A percentile compares a stretch with the other conserved stretches of the same genome.
Evolutionary conservation across 2,329 filamentous ascomycete genomes (phyloP).

Genomic region (Aspergillus transmontanensis): DNA sequence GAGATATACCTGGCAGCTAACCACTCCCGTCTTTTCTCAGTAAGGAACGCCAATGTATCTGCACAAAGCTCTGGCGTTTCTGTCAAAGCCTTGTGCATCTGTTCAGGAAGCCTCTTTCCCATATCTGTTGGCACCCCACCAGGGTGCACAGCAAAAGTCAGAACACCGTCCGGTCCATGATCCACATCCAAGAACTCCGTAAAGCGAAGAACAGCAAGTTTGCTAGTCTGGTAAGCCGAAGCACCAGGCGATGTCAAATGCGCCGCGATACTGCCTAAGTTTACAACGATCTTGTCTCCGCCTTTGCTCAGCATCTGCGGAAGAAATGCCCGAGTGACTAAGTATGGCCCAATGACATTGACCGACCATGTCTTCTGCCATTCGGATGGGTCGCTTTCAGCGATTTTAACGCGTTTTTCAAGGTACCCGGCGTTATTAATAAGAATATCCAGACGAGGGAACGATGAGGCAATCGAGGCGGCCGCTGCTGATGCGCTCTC

Average conservation of each 20-base stretch:
- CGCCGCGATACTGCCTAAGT: conserved; percentile 50
- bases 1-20: neutral
- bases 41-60: neutral
- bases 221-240: conserved; percentile 52
- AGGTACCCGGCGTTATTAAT: conserved; percentile 52
- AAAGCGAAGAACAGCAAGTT: conserved; percentile 54
- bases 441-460: conserved; percentile 47
- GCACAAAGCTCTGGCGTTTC: conserved; percentile 35
- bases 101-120: conserved; percentile 31
- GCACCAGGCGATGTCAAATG: conserved; percentile 32
- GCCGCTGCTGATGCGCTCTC: conserved; percentile 41
- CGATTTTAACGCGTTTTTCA: conserved; percentile 27
- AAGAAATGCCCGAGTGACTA: conserved; percentile 50
- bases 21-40: neutral
- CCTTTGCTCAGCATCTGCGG: conserved; percentile 38
- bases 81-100: conserved; percentile 25
- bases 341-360: conserved; percentile 53
- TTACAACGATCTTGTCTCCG: conserved; percentile 48
- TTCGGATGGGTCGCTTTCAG: conserved; percentile 37
- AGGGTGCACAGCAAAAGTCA: conserved; percentile 45
- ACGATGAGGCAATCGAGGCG: conserved; percentile 31
- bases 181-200: conserved; percentile 54
- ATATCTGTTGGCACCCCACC: conserved; percentile 45
- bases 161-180: conserved; percentile 46
- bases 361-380: conserved; percentile 51